Conservation (phyloP, 2,329 filamentous ascomycete genomes). For the Alternaria brassicae region DNA sequence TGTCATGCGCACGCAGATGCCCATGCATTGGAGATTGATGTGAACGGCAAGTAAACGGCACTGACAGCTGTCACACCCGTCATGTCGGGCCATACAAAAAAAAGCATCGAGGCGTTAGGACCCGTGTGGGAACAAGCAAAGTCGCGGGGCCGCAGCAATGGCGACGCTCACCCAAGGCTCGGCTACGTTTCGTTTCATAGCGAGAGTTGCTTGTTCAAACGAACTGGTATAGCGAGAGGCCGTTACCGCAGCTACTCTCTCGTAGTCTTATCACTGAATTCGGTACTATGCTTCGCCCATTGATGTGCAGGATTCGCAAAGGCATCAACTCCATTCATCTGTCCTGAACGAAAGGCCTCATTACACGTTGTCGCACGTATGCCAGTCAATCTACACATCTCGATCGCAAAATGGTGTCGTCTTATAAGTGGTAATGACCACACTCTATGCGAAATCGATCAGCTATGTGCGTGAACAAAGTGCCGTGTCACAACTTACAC, state of each 20-base stretch:
- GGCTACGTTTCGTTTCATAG: background rate
- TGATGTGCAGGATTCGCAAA: too few relatives aligned
- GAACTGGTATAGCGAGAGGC: background rate
- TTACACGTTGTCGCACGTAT: background rate
- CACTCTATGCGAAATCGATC: background rate
- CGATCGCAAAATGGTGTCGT: background rate
- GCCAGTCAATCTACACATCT: background rate
- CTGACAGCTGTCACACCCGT: slow-evolving; percentile 5
- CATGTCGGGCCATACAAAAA: slow-evolving; percentile 8
- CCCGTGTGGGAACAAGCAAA: slow-evolving; percentile 9
- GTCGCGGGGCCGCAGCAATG: background rate
- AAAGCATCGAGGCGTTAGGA: background rate
- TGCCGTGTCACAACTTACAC: background rate
- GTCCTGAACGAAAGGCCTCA: background rate
- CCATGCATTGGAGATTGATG: slow-evolving; percentile 3
- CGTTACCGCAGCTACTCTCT: background rate
- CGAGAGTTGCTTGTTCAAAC: background rate
- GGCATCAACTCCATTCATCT: too few relatives aligned
- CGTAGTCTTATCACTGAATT: background rate
- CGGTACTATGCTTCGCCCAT: background rate
- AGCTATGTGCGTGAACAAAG: background rate
- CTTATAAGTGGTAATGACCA: background rate
- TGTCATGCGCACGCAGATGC: background rate
- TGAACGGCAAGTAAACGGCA: slow-evolving; percentile 2
- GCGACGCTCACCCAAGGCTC: background rate